Percentiles rank a stretch among this genome's conserved stretches.
These are phyloP conservation scores for Exophiala alcalophila DNA, from an alignment of 2,329 filamentous ascomycete species.

Conservation along the genomic window DNA sequence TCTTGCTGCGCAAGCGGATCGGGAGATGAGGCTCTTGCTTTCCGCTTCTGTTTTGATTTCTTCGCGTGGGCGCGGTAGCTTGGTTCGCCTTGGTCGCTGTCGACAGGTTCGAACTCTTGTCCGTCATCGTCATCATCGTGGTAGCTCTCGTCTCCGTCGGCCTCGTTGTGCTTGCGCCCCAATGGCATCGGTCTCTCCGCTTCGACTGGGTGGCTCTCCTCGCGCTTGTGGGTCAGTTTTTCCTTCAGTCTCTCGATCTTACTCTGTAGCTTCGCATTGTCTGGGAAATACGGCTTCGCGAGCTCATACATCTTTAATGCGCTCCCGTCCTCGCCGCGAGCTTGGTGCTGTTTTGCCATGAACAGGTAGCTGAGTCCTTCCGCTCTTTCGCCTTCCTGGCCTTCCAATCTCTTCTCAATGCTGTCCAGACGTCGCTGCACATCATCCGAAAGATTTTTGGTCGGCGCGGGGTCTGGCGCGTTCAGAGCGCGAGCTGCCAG, in stretches of 20 bases:
- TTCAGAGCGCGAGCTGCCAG: constrained; percentile 58
- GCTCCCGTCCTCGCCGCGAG: constrained; percentile 71
- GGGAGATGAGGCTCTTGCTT: constrained; percentile 25
- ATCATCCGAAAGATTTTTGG: constrained; percentile 65
- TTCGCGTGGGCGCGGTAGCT: constrained; percentile 28
- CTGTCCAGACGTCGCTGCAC: constrained; percentile 78
- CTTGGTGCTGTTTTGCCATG: constrained; percentile 89
- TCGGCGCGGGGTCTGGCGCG: constrained; percentile 35
- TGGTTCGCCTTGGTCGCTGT: constrained; percentile 36
- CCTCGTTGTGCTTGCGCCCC: no score
- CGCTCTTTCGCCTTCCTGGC: constrained; percentile 69
- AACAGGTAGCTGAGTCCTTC: constrained; percentile 82
- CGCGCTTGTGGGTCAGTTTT: constrained; percentile 40
- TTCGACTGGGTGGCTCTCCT: constrained; percentile 37
- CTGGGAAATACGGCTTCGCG: constrained; percentile 80
- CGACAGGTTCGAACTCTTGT: constrained; percentile 38
- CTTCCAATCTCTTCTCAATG: constrained; percentile 80
- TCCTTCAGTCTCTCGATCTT: constrained; percentile 57
- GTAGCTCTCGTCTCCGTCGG: constrained; percentile 27
- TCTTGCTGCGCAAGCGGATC: constrained; percentile 20
- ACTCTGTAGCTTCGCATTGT: constrained; percentile 68
- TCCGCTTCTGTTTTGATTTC: constrained; percentile 32
- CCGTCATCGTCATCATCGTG: constrained; percentile 33
- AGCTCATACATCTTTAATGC: constrained; percentile 83
- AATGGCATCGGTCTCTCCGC: constrained; percentile 8